phyloP scores from a whole-genome alignment of 2,329 filamentous ascomycete species.

The Calonectria henricotiae region DNA sequence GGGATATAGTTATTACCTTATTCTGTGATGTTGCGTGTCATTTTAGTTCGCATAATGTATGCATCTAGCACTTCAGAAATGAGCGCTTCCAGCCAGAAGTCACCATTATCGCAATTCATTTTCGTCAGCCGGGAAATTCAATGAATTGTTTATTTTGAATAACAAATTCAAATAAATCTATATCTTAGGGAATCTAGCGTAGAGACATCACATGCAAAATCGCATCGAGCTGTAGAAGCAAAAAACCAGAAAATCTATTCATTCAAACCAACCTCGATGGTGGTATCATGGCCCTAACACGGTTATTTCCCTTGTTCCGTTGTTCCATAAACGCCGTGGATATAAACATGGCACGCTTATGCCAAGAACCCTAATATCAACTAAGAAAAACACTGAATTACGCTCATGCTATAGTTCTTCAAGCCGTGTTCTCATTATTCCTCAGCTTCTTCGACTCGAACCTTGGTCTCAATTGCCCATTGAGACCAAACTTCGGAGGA shows the following conservation, averaged over 20 bases:
- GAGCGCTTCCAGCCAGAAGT: too few species aligned
- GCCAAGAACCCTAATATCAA: slow-evolving; percentile 42
- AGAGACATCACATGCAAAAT: background rate
- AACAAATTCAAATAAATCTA: background rate
- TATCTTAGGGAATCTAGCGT: background rate
- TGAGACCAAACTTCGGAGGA: slow-evolving; percentile 53
- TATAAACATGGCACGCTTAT: slow-evolving; percentile 36
- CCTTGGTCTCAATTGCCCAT: slow-evolving; percentile 52
- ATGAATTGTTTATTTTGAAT: too few species aligned
- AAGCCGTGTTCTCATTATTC: slow-evolving; percentile 40
- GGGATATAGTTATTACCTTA: too few species aligned
- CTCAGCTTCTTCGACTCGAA: slow-evolving; percentile 38
- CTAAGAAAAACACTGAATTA: slow-evolving; percentile 42
- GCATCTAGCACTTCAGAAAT: too few species aligned
- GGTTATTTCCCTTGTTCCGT: slow-evolving; percentile 13
- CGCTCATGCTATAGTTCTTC: slow-evolving; percentile 35
- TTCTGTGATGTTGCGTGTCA: too few species aligned
- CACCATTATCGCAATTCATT: too few species aligned
- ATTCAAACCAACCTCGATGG: slow-evolving; percentile 22
- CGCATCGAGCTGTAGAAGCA: background rate
- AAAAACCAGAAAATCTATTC: slow-evolving; percentile 23
- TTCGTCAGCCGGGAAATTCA: too few species aligned
- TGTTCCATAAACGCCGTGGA: slow-evolving; percentile 24
- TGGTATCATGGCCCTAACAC: slow-evolving; percentile 25
- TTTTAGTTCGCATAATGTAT: too few species aligned